Evolutionary conservation across 2,329 filamentous ascomycete genomes (phyloP).

Genomic region (Fusarium sp.): DNA sequence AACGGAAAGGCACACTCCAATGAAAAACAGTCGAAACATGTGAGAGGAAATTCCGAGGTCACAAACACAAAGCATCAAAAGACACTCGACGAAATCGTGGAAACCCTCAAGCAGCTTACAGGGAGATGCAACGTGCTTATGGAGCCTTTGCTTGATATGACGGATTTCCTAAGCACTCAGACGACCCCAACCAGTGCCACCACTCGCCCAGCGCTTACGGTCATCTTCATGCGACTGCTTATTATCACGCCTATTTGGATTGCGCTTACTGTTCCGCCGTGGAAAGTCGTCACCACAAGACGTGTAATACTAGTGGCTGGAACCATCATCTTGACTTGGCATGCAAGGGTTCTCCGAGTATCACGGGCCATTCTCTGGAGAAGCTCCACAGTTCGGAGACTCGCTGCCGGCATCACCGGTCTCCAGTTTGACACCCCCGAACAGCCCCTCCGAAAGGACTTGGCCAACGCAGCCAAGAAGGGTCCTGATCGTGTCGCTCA

Average conservation of each 20-base stretch:
- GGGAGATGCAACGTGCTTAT: constrained; percentile 91
- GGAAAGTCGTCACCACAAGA: constrained; percentile 86
- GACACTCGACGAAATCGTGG: constrained; percentile 96
- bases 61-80: constrained; percentile 84
- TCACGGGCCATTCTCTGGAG: constrained; percentile 91
- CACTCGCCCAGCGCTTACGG: constrained; percentile 87
- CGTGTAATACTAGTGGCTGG: constrained; percentile 87
- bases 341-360: constrained; percentile 86
- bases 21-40: constrained; percentile 56
- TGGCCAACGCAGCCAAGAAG: constrained; percentile 40
- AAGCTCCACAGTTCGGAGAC: constrained; percentile 76
- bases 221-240: constrained; percentile 88
- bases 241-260: constrained; percentile 92
- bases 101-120: constrained; percentile 90
- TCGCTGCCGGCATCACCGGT: constrained; percentile 81
- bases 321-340: constrained; percentile 89
- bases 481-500: constrained; percentile 32
- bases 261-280: constrained; percentile 80
- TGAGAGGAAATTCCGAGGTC: constrained; percentile 64
- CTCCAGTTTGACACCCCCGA: constrained; percentile 73
- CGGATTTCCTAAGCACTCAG: constrained; percentile 93
- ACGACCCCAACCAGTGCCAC: constrained; percentile 91
- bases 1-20: constrained; percentile 45
- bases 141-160: constrained; percentile 87
- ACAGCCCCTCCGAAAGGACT: constrained; percentile 47